Evolutionary conservation across 768 basidiomycete genomes (phyloP).

Genomic region (Amanita polypyramis): DNA sequence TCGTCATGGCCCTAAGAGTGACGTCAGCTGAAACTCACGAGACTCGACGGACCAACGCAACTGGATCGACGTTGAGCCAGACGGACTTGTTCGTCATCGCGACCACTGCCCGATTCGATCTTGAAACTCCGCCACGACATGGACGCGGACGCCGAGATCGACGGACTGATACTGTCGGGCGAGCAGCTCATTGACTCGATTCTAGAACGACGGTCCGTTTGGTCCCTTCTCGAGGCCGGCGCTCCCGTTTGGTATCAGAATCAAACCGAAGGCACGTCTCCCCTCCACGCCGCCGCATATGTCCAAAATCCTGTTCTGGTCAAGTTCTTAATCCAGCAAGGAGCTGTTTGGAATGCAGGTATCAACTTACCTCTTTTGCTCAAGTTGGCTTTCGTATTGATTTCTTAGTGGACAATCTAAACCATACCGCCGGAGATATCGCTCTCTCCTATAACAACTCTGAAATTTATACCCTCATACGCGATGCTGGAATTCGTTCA

Average conservation of each 20-base stretch:
- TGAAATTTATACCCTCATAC: slow-evolving; percentile 63
- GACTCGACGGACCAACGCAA: no score
- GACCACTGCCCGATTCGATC: no score
- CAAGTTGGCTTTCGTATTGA: neutral
- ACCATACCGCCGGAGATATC: slow-evolving; percentile 83
- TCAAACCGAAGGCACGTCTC: slow-evolving; percentile 65
- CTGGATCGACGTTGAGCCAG: slow-evolving; percentile 6
- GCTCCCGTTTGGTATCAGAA: slow-evolving; percentile 91
- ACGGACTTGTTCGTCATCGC: neutral
- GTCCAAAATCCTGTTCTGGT: slow-evolving; percentile 55
- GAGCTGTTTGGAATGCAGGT: slow-evolving; percentile 91
- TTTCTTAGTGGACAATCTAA: slow-evolving; percentile 57
- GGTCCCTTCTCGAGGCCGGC: slow-evolving; percentile 53
- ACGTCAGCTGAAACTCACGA: neutral
- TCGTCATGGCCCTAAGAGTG: slow-evolving; percentile 40
- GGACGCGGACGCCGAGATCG: slow-evolving; percentile 19
- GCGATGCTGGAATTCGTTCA: slow-evolving; percentile 88
- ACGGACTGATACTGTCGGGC: slow-evolving; percentile 43
- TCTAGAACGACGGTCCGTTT: slow-evolving; percentile 33
- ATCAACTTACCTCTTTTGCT: slow-evolving; percentile 12
- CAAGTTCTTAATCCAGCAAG: slow-evolving; percentile 59
- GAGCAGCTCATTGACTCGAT: slow-evolving; percentile 50
- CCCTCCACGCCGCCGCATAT: slow-evolving; percentile 82
- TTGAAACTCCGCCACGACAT: neutral
- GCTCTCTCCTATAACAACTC: slow-evolving; percentile 78